These are phyloP conservation scores for Moesziomyces antarcticus DNA, from an alignment of 1,284 basidiomycete genomes.

Conservation along the genomic window DNA sequence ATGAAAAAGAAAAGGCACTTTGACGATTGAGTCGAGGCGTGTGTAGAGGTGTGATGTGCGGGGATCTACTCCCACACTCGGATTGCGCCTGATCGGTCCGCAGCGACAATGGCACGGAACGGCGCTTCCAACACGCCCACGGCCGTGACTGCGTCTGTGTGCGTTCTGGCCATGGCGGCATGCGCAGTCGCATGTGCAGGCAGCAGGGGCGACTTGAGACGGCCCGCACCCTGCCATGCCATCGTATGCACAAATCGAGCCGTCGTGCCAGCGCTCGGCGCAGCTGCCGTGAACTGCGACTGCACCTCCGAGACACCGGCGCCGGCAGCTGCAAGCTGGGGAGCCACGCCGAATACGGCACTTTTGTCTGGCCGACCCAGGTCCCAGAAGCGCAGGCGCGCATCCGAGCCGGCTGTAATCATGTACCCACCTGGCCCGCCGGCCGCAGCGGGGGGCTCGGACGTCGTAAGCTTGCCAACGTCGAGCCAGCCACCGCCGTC, in stretches of 20 bases:
- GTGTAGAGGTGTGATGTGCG: background rate
- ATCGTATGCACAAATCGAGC: conserved; percentile 17
- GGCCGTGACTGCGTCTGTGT: conserved; percentile 85
- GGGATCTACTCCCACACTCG: conserved; percentile 61
- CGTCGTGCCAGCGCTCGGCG: background rate
- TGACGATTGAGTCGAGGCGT: background rate
- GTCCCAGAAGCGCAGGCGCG: conserved; percentile 84
- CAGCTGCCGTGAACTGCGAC: conserved; percentile 19
- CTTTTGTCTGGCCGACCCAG: conserved; percentile 74
- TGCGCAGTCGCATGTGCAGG: conserved; percentile 37
- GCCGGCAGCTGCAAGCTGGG: conserved; percentile 5
- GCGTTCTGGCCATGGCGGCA: conserved; percentile 64
- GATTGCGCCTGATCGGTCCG: conserved; percentile 71
- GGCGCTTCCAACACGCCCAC: conserved; percentile 84
- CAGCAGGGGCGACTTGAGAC: conserved; percentile 46
- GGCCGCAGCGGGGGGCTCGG: conserved; percentile 2
- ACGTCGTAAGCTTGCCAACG: conserved; percentile 46
- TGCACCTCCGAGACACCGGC: conserved; percentile 13
- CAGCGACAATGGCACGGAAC: conserved; percentile 86
- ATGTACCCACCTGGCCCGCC: conserved; percentile 75
- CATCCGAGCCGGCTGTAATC: conserved; percentile 83
- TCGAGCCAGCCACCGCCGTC: conserved; percentile 57
- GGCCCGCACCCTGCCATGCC: background rate
- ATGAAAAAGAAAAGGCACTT: background rate
- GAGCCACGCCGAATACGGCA: conserved; percentile 27